These are phyloP conservation scores for Trapa incisa DNA, from an alignment of 345 rosid species.

Conservation along the genomic window DNA sequence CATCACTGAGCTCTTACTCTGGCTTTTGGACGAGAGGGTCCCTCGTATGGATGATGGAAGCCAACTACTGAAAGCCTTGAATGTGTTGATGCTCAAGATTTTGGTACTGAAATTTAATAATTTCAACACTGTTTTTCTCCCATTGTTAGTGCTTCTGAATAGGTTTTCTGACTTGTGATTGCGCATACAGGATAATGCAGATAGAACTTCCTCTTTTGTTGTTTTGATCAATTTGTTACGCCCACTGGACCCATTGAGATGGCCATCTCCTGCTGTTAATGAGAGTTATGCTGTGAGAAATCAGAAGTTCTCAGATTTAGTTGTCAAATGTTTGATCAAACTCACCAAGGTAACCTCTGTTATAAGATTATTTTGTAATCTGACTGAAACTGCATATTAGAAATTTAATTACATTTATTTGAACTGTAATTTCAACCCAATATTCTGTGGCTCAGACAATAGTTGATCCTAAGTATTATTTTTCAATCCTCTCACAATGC, in stretches of 20 bases:
- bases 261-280: conserved; percentile 79
- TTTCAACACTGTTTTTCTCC: not conserved
- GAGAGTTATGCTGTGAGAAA: conserved; percentile 68
- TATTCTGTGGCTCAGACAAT: not conserved
- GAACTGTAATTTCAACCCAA: too few relatives aligned
- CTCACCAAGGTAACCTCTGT: conserved; percentile 69
- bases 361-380: not conserved
- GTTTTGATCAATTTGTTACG: conserved; percentile 83
- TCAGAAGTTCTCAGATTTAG: conserved; percentile 97
- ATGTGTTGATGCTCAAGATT: conserved; percentile 97
- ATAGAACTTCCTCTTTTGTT: conserved; percentile 85
- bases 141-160: not conserved
- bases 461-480: not conserved
- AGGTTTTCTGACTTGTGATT: conserved; percentile 9
- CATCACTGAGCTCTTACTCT: conserved; percentile 91
- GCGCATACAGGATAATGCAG: conserved; percentile 83
- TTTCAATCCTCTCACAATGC: not conserved
- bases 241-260: conserved; percentile 84
- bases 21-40: conserved; percentile 99
- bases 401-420: too few relatives aligned
- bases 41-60: conserved; percentile 99
- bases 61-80: conserved; percentile 92
- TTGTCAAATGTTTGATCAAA: conserved; percentile 93
- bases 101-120: conserved; percentile 31
- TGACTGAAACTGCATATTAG: not conserved